Evolutionary conservation across 2,329 filamentous ascomycete species (phyloP), one percentile per base, ranked within the genome.

Genomic region (Fusarium irregulare): DNA sequence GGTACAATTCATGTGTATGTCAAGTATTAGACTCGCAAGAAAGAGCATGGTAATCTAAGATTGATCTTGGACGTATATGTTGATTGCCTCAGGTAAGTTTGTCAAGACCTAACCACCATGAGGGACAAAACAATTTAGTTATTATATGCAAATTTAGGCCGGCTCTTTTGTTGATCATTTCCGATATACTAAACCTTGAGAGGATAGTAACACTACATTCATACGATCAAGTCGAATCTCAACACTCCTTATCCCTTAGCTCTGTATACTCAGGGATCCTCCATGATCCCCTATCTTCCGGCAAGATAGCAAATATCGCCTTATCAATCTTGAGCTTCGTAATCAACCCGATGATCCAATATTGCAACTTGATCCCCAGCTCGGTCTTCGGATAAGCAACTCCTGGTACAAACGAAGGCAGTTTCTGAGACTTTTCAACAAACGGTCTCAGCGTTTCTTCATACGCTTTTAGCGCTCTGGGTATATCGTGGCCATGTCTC

Each of bases 391-490:
- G 76, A 21, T 77, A 75, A 40, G 76, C 53, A 8, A 74, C n/a
- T 2, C 68, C 65, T 1, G 76, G 72, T 30, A 79, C 51, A 1
- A 76, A 73, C 0, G 76, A 73, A 5, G 75, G 63, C 6, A 80
- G 21, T 45, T 78, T 77, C 59, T 85, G 83, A 4, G 80, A 75
- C 1, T 80, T 68, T 18, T 78, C 75, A 7, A 85, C 79, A 32
- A 80, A 78, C 0, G 82, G 83, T 5, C 77, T 73, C 67, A 85
- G 78, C 10, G 73, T 76, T 30, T 71, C 42, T 60, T 86, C 82
- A 45, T 86, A 86, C 6, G 70, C 68, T 6, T 73, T 66, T 8
- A 83, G 73, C 3, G 77, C 82, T 8, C 73, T 72, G 3, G 64
- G 23, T 13, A 79, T 56, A 42, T 77, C 70, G 13, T 64, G 30